Evolutionary conservation across 495 filamentous ascomycete species (phyloP).

Genomic region (Podospora anserina): DNA sequence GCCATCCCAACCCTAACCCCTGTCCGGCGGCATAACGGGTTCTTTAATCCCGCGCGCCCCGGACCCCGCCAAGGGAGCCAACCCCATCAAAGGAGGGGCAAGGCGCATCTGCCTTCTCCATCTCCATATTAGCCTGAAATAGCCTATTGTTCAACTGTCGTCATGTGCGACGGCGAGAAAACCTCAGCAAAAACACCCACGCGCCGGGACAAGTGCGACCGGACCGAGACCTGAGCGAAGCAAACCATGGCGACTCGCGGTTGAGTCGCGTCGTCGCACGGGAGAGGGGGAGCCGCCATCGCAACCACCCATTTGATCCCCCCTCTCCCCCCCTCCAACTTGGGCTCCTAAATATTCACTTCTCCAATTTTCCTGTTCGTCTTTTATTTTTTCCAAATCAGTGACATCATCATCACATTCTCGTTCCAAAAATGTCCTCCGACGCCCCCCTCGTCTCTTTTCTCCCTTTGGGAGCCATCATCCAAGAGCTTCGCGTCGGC

Average conservation of each 20-base stretch:
- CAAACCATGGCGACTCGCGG: background rate
- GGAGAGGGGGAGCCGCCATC: background rate
- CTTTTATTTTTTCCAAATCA: background rate
- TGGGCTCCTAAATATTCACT: background rate
- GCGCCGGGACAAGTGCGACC: background rate
- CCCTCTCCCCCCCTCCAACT: background rate
- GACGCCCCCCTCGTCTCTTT: slow-evolving; percentile 61
- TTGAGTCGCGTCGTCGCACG: background rate
- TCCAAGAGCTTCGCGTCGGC: slow-evolving; percentile 75
- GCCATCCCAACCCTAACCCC: background rate
- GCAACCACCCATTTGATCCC: background rate
- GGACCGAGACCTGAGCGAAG: background rate
- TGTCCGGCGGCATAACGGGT: slow-evolving; percentile 4
- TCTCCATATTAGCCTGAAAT: slow-evolving; percentile 31
- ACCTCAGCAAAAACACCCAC: background rate
- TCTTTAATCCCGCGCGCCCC: slow-evolving; percentile 11
- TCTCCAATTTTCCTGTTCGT: slow-evolving; percentile 1
- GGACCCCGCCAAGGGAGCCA: background rate
- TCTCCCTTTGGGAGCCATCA: slow-evolving; percentile 80
- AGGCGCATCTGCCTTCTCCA: background rate
- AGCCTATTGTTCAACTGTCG: slow-evolving; percentile 28
- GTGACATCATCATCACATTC: slow-evolving; percentile 15
- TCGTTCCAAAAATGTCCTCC: slow-evolving; percentile 33
- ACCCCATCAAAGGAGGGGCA: slow-evolving; percentile 26
- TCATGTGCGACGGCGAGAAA: slow-evolving; percentile 24